Percentiles rank a stretch among this genome's conserved stretches.
Evolutionary conservation across 2,329 filamentous ascomycete species (phyloP).

Genomic region (Pezicula carpinea): DNA sequence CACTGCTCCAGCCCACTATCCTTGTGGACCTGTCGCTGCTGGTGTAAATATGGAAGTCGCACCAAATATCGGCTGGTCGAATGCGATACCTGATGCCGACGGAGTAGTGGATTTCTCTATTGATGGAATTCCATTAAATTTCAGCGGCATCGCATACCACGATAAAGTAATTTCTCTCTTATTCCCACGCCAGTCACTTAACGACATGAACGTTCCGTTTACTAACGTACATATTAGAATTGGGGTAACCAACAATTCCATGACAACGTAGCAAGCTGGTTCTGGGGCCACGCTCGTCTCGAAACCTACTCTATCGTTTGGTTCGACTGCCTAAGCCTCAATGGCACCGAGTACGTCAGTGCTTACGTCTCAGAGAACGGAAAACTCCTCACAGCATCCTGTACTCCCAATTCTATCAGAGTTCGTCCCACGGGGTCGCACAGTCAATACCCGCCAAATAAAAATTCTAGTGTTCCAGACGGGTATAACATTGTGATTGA

Average conservation of each 20-base stretch:
- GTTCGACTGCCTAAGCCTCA: conserved; percentile 32
- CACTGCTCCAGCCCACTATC: conserved; percentile 20
- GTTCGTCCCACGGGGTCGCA: conserved; percentile 17
- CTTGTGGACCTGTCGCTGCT: conserved; percentile 17
- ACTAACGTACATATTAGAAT: conserved; percentile 27
- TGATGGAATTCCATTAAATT: conserved; percentile 26
- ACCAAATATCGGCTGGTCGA: conserved; percentile 35
- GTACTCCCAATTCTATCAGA: conserved; percentile 10
- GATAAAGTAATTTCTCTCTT: conserved; percentile 32
- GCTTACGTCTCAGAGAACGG: conserved; percentile 29
- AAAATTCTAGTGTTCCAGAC: background rate
- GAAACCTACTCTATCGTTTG: conserved; percentile 40
- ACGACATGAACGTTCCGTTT: background rate
- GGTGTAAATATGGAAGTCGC: conserved; percentile 20
- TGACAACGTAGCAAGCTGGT: conserved; percentile 31
- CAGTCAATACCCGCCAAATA: conserved; percentile 11
- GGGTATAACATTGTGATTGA: conserved; percentile 5
- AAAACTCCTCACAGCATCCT: conserved; percentile 23
- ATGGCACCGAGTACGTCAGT: conserved; percentile 21
- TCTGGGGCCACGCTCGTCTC: conserved; percentile 40
- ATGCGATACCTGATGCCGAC: conserved; percentile 31
- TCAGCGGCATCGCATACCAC: conserved; percentile 38
- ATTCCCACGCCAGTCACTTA: background rate
- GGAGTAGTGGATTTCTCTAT: conserved; percentile 23
- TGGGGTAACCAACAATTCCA: conserved; percentile 36